Evolutionary conservation across 257 asterid species (phyloP).

Genomic region (Nyctanthes arbortristis): DNA sequence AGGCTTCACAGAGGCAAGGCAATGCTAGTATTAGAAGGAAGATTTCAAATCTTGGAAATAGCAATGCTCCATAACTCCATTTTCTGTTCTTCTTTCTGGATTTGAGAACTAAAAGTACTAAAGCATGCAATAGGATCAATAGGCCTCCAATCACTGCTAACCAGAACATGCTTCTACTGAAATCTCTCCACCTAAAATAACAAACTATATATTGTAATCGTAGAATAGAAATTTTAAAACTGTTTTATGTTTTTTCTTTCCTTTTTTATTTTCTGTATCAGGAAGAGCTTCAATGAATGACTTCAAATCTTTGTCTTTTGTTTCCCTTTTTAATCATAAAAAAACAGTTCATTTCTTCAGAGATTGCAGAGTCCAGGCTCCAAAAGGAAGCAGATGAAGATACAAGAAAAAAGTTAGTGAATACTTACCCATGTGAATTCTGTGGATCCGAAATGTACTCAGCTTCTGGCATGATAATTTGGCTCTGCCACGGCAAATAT

Average conservation of each 20-base stretch:
- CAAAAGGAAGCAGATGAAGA: not conserved
- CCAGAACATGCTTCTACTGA: slow-evolving; percentile 89
- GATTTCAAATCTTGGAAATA: slow-evolving; percentile 79
- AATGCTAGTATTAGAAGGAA: slow-evolving; percentile 71
- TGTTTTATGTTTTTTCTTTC: not conserved
- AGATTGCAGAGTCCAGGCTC: not conserved
- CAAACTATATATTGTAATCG: slow-evolving; percentile 4
- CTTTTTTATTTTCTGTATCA: not conserved
- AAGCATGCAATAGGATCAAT: slow-evolving; percentile 55
- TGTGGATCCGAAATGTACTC: slow-evolving; percentile 69
- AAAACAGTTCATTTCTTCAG: not conserved
- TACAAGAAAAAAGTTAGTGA: not conserved
- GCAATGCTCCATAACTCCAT: slow-evolving; percentile 64
- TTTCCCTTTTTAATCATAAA: not conserved
- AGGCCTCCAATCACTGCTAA: slow-evolving; percentile 62
- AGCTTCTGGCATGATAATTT: slow-evolving; percentile 67
- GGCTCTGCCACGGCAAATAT: slow-evolving; percentile 56
- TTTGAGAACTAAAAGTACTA: slow-evolving; percentile 50
- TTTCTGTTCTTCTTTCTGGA: slow-evolving; percentile 45
- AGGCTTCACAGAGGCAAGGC: slow-evolving; percentile 76
- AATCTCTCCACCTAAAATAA: slow-evolving; percentile 80
- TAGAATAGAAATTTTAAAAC: not conserved
- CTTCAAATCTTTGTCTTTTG: no score
- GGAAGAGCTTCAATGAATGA: not conserved
- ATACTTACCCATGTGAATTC: slow-evolving; percentile 72